A percentile compares a stretch with the other conserved stretches of the same genome.
Conservation (phyloP, 1,284 basidiomycete genomes). For the Trametes polyzona region DNA sequence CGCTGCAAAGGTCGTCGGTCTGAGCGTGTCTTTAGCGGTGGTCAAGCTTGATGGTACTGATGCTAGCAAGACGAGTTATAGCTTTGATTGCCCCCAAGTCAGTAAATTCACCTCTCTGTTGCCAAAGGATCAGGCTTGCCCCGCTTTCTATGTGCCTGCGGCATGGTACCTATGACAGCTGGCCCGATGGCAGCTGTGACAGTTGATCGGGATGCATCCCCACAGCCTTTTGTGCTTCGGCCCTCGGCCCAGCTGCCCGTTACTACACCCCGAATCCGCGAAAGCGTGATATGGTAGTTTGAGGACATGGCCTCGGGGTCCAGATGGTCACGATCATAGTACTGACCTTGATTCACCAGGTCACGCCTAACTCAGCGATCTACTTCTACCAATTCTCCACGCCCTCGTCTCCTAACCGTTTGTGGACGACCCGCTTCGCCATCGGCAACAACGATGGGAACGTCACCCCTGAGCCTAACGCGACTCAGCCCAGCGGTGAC, state of each 20-base stretch:
- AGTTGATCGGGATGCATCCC: too few relatives aligned
- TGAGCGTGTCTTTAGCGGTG: constrained; percentile 50
- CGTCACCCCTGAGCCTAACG: constrained; percentile 53
- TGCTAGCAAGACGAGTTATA: constrained; percentile 44
- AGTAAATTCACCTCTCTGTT: constrained; percentile 20
- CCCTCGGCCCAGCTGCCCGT: too few relatives aligned
- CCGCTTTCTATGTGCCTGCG: too few relatives aligned
- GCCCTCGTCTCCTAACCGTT: constrained; percentile 43
- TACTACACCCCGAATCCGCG: too few relatives aligned
- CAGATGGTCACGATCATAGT: background rate
- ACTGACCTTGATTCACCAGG: constrained; percentile 40
- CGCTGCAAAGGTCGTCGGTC: background rate
- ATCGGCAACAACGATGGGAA: constrained; percentile 62
- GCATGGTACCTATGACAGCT: too few relatives aligned
- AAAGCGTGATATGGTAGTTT: background rate
- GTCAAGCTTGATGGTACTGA: constrained; percentile 66
- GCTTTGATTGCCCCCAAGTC: constrained; percentile 72
- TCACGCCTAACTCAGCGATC: constrained; percentile 69
- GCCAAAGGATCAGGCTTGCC: background rate
- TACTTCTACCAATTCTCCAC: constrained; percentile 82
- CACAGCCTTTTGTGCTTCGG: too few relatives aligned
- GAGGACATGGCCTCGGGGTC: background rate
- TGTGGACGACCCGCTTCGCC: constrained; percentile 84
- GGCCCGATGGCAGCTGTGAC: too few relatives aligned
- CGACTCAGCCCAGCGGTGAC: constrained; percentile 55